Base-by-base conservation (phyloP, 2,329 filamentous ascomycete species). In the Peltaster fructicola region DNA sequence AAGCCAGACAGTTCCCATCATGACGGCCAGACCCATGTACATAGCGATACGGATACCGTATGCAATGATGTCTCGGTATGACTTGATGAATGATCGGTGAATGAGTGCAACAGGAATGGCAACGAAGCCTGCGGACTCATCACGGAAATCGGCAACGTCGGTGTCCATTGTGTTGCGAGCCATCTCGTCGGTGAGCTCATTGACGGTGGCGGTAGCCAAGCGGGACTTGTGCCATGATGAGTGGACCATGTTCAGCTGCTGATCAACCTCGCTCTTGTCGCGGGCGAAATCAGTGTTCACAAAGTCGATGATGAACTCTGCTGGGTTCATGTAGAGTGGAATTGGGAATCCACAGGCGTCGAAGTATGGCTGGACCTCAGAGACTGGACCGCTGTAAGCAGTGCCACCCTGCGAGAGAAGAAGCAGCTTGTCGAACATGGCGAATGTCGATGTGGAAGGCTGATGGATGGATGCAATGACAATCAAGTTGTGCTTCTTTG, bases 1-100 rank as follows among this genome's bases (percentile, higher is more conserved):
- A 8, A 90, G 54, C 73, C 78, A 91, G 8, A 90, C 76, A 0
- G 81, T 90, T 4, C 81, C 80, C 73, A 85, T 82, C 66, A 88
- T 73, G 38, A 88, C 67, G 1, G 79, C 79, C 9, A 90, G 59
- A 52, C 67, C 68, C 31, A 73, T 59, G 48, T 90, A 88, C 79
- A 90, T 90, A 19, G 65, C 73, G 20, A 88, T 60, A 3, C 81
- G 68, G 37, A 88, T 80, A 1, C 75, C 77, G 41, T 91, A 91
- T 0, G 73, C 79, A 25, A 91, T 68, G 5, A 90, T 62, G 44
- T 91, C 81, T 14, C 81, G 71, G 48, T 84, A 78, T 22, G 70
- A 75, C 53, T 91, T 91, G 50, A 90, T 71, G 43, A 79, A 81
- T 8, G 70, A 71, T 14, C 81, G 69, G 44, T 85, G 77, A 9